Base-by-base conservation (phyloP, 768 basidiomycete genomes). In the Naganishia onofrii region DNA sequence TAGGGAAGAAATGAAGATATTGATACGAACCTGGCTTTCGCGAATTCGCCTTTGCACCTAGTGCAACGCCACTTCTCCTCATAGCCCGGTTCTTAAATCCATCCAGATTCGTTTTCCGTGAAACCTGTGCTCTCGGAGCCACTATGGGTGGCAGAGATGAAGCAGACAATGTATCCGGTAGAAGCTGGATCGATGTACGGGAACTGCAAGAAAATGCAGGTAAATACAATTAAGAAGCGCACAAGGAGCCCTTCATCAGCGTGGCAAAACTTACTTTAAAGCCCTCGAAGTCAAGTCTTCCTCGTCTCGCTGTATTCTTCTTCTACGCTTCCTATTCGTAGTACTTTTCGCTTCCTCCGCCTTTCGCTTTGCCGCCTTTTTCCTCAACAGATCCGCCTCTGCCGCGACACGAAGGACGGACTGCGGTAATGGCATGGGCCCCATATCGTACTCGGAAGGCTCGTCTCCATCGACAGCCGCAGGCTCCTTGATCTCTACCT, bases 341-440 rank as follows among this genome's bases (percentile, higher is more conserved):
- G 17, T 34, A 26, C 57, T 34, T 13, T 32, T 70, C 36, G 46
- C 56, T 44, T 66, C 65, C 48, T 53, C 69, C 42, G 65, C 66
- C 69, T 65, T 72, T 54, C 58, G 70, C 68, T 48, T 71, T 70
- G 55, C 66, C 68, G 52, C 28, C 66, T 67, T 69, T 48, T 60
- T 53, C 56, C 63, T 38, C 12, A 44, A 17, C 31, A 53, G n/a
- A 32, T 69, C 67, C 29, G 42, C 51, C 60, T 68, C 60, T 31
- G 68, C 68, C 8, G 68, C 68, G 19, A 58, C 68, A 2, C 42
- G 28, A 6, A 66, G 29, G 9, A 69, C 53, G 15, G 68, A 68
- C 21, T 53, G 60, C 12, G 71, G 71, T 26, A 68, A 60, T 21
- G 63, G 67, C 56, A 63, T 64, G 3, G 68, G 68, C 32, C 44